Base-by-base conservation (phyloP, 352 stramenopile species). In the Phytophthora boehmeriae region DNA sequence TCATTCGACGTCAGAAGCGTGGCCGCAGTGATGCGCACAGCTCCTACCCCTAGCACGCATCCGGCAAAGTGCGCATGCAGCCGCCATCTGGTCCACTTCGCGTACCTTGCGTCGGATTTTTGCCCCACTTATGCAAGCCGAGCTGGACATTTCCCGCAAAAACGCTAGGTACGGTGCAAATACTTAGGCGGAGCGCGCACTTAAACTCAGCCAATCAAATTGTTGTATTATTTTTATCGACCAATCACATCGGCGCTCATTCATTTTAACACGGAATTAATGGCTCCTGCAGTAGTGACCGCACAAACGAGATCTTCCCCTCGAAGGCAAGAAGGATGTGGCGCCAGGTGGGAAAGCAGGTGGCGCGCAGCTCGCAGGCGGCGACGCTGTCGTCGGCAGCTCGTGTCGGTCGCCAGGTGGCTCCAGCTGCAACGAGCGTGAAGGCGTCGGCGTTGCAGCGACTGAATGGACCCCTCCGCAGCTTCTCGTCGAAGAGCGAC, bases 341-440 rank as follows among this genome's bases (percentile, higher is more conserved):
- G 68, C 59, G 63, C 50, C 60, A 58, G 54, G 63, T 73, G 51
- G 49, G 51, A 28, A 65, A 73, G 59, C 58, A 64, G 43, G 66
- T 73, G 2, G 35, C 52, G 17, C 68, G 68, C 11, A 60, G 45
- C 63, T 68, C 55, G 9, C 63, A 68, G 23, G 47, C 41, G 6
- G 43, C 55, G 25, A 11, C 30, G 19, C 20, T 46, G 2, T 17
- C 43, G 4, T 16, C 14, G 0, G 39, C 22, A 44, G 38, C 28
- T 17, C 44, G 10, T 57, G n/a, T 14, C 48, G 20, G 11, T 23
- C 30, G 30, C 49, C 11, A n/a, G 48, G 17, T 1, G 13, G 13
- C 13, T 30, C 53, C 13, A 11, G 39, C 35, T 35, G 53, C 19
- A 35, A 54, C 23, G 30, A 9, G 8, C 47, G 54, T 49, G 4